Percentiles rank a stretch among this genome's conserved stretches.
Conservation (phyloP, 352 stramenopile genomes). For the Globisporangium lucens region DNA sequence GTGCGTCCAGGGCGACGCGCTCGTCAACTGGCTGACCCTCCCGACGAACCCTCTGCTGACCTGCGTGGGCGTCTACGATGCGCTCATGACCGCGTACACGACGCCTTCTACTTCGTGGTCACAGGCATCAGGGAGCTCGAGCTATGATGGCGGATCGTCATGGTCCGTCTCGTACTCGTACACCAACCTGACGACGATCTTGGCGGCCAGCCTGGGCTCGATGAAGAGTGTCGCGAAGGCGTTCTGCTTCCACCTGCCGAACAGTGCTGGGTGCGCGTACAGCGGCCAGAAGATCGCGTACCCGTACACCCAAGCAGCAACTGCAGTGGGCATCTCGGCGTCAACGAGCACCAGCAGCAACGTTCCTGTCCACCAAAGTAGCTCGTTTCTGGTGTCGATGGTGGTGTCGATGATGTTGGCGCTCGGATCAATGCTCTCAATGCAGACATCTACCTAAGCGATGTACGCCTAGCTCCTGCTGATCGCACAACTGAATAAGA, state of each 20-base stretch:
- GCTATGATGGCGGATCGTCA: not conserved
- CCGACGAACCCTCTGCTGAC: conserved; percentile 27
- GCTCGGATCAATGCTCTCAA: not conserved
- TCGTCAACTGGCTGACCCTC: conserved; percentile 26
- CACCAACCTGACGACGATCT: conserved; percentile 2
- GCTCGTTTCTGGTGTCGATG: not conserved
- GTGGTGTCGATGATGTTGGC: not conserved
- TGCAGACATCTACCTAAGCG: not conserved
- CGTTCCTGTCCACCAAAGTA: not conserved
- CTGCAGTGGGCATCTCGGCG: not conserved
- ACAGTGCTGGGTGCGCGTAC: conserved; percentile 27
- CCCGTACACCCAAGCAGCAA: conserved; percentile 14
- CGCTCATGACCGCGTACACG: conserved; percentile 7
- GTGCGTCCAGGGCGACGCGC: conserved; percentile 25
- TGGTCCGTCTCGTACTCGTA: not conserved
- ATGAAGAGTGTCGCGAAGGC: conserved; percentile 6
- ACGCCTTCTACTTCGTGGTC: not conserved
- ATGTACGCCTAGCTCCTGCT: not conserved
- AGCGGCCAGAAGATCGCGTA: conserved; percentile 22
- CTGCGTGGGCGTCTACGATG: conserved; percentile 6
- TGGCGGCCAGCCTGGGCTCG: not conserved
- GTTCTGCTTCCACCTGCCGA: conserved; percentile 30
- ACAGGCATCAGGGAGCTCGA: not conserved
- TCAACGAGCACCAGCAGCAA: not conserved
- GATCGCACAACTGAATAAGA: too few relatives aligned